Evolutionary conservation across 1,284 basidiomycete genomes (phyloP), one percentile per base, ranked within the genome.

Genomic region (Cryptococcus depauperatus): DNA sequence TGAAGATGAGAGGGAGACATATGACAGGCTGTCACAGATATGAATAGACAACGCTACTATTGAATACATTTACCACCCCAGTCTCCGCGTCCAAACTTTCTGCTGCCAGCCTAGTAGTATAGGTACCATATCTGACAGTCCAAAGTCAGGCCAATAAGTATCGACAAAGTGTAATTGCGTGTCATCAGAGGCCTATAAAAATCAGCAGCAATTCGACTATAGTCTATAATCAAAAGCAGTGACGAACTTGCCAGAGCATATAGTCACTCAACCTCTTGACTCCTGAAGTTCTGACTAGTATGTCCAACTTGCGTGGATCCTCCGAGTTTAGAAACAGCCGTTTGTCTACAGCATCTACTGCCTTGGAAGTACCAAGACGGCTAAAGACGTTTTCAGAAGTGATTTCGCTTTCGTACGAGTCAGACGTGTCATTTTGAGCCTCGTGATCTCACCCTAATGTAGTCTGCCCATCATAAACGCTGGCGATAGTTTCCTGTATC

Each of bases 141-240:
- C 88, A 64, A 97, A 96, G 47, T 92, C 83, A 0, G 95, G 95
- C 95, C 95, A 99, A 65, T 85, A 93, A 0, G 80, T 80, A 27
- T 81, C 72, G n/a, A 83, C 79, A 68, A 96, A 93, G 64, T 97
- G 88, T n/a, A 98, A 73, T 56, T 92, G 88, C 0, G 89, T 87
- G 54, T 84, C 70, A 56, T 89, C 82, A 44, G 77, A 84, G 55
- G 67, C 40, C 54, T 56, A 35, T 3, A 11, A n/a, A 4, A 11
- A 28, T 39, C 19, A 45, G 13, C 37, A 35, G 18, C n/a, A 22
- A n/a, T n/a, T n/a, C n/a, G n/a, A n/a, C n/a, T n/a, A n/a, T n/a
- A n/a, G 27, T 44, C 23, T 14, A 19, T 30, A 26, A 39, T 7
- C 18, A 30, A 16, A 5, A 16, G 9, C 18, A 11, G 25, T 6